phyloP scores from a whole-genome alignment of 805 yeast species.

The Monosporozyma unispora region DNA sequence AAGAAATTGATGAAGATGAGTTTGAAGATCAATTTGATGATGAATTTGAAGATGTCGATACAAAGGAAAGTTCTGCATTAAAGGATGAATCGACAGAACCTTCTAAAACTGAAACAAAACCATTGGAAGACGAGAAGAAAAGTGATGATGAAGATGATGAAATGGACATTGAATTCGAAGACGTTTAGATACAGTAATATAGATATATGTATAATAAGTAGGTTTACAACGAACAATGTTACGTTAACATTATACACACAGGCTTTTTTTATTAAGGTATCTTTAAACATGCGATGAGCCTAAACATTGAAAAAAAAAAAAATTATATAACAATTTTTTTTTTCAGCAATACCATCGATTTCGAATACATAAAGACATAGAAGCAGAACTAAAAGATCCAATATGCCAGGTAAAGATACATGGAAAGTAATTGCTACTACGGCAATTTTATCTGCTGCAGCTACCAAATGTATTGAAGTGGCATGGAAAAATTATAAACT shows the following conservation, averaged over 20 bases:
- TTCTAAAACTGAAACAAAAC: conserved; percentile 3
- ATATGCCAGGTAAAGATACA: conserved; percentile 4
- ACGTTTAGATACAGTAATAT: conserved; percentile 14
- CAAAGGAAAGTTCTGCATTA: conserved; percentile 5
- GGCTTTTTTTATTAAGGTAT: too few species aligned
- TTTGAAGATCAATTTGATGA: conserved; percentile 17
- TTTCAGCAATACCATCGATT: too few species aligned
- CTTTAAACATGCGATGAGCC: background rate
- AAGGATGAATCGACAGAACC: background rate
- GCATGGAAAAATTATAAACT: conserved; percentile 18
- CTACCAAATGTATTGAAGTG: conserved; percentile 25
- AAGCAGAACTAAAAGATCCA: too few species aligned
- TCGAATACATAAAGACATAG: too few species aligned
- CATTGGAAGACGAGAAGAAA: conserved; percentile 1
- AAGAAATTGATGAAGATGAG: conserved; percentile 16
- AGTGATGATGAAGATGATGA: conserved; percentile 23
- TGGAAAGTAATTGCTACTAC: conserved; percentile 29
- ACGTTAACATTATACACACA: background rate
- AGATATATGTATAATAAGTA: background rate
- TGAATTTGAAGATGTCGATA: conserved; percentile 11
- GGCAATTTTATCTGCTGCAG: conserved; percentile 26
- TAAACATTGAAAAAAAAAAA: background rate
- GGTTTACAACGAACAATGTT: too few species aligned
- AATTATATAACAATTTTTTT: background rate
- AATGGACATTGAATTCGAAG: conserved; percentile 31